Evolutionary conservation across 2,329 filamentous ascomycete species (phyloP), one percentile per base, ranked within the genome.

Genomic region (Botrytis squamosa): DNA sequence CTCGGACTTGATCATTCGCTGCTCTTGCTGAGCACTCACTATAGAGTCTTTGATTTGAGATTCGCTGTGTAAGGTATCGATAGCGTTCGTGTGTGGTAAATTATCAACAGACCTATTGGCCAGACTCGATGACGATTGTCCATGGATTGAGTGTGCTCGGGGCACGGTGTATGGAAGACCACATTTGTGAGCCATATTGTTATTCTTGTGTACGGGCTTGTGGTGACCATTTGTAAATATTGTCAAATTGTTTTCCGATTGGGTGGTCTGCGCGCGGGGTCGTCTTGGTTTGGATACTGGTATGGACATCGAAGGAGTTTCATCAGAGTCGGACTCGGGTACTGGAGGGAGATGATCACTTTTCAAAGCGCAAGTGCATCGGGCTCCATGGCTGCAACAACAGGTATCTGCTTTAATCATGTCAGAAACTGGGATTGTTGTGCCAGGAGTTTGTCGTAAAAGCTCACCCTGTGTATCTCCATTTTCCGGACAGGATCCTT

Each of bases 361-460:
- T 83, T 91, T 91, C 80, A 87, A 82, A 73, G 86, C 85, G 81
- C 90, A 92, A 72, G 88, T 88, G 84, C 90, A 92, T 78, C 87
- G 87, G 64, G 87, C 89, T 76, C 90, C 90, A 78, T 92, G 90
- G 81, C 91, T 91, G 82, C 90, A 92, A 83, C 89, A 91, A 82
- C 90, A 92, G 78, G 88, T 90, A 78, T 90, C 89, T 89, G 83
- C 80, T 81, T 79, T 73, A 79, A 79, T 75, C 73, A 76, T 74
- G 79, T 81, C 78, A 81, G 80, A 80, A 79, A 77, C 75, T 80
- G 78, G 75, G 77, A 77, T 72, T 74, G 77, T 74, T 72, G 75
- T 76, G 74, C 74, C 76, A 73, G 68, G 73, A 68, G 75, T 73
- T 74, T 75, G 72, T 73, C 74, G 76, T 76, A 77, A 78, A 77